Percentiles rank a stretch among this genome's conserved stretches.
phyloP scores from a whole-genome alignment of 1,139 yeast genomes.

The Pichia sp. region DNA sequence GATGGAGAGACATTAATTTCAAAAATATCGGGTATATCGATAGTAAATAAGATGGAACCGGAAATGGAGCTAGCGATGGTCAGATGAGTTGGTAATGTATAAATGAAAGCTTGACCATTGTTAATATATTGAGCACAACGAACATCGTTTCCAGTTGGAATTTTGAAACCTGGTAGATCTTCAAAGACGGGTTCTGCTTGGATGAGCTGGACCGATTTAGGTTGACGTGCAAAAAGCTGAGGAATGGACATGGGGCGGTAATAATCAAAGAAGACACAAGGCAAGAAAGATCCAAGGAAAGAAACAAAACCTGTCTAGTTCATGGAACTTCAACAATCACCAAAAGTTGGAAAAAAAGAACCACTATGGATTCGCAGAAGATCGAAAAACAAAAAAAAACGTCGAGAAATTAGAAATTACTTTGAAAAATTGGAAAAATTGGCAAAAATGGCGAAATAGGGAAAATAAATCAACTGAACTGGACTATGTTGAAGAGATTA shows the following conservation, averaged over 20 bases:
- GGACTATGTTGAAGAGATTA: no score
- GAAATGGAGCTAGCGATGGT: conserved; percentile 52
- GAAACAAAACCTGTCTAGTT: neutral
- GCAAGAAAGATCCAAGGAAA: no score
- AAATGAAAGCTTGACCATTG: conserved; percentile 52
- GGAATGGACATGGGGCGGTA: neutral
- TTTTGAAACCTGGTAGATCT: conserved; percentile 32
- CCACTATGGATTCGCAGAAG: neutral
- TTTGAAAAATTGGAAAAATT: neutral
- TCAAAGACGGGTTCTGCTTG: conserved; percentile 44
- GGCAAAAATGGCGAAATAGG: no score
- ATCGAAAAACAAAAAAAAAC: neutral
- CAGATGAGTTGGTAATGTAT: conserved; percentile 51
- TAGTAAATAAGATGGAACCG: conserved; percentile 37
- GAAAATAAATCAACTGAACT: no score
- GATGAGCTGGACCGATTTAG: conserved; percentile 54
- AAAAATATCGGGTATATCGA: conserved; percentile 57
- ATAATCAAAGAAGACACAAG: neutral
- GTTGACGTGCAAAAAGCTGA: conserved; percentile 38
- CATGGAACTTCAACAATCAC: neutral
- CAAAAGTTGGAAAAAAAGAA: neutral
- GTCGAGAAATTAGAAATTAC: no score
- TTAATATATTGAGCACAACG: conserved; percentile 43
- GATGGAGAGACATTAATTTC: conserved; percentile 84
- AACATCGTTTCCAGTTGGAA: conserved; percentile 26